A percentile compares a stretch with the other conserved stretches of the same genome.
These are phyloP conservation scores for Magnaporthiopsis poae DNA, from an alignment of 2,329 filamentous ascomycete species.

Conservation along the genomic window DNA sequence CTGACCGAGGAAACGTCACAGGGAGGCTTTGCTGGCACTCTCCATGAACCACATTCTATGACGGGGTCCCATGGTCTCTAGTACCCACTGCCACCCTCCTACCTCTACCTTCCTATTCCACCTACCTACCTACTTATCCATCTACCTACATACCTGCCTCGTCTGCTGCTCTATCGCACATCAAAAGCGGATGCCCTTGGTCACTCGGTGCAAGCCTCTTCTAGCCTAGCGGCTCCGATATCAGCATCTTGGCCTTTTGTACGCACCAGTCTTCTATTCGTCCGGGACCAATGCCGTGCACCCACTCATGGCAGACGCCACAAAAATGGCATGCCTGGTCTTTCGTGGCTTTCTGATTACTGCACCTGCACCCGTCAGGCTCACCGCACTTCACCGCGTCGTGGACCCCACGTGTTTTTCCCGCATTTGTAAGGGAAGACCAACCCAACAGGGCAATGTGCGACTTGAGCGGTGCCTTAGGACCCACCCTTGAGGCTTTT, in stretches of 20 bases:
- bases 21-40: background rate
- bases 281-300: background rate
- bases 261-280: background rate
- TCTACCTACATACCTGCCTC: background rate
- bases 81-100: background rate
- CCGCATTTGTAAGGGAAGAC: background rate
- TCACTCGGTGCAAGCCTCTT: background rate
- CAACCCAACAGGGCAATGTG: background rate
- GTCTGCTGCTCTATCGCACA: background rate
- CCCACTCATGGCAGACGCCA: background rate
- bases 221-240: background rate
- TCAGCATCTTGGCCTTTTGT: background rate
- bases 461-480: background rate
- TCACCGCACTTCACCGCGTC: background rate
- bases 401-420: background rate
- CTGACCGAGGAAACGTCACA: background rate
- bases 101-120: no score
- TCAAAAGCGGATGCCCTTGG: background rate
- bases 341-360: background rate
- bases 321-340: background rate
- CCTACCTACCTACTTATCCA: no score
- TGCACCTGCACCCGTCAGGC: background rate
- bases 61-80: background rate
- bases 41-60: background rate
- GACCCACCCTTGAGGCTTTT: background rate